Evolutionary conservation across 2,329 filamentous ascomycete genomes (phyloP).

Genomic region (Penicillium sp.): DNA sequence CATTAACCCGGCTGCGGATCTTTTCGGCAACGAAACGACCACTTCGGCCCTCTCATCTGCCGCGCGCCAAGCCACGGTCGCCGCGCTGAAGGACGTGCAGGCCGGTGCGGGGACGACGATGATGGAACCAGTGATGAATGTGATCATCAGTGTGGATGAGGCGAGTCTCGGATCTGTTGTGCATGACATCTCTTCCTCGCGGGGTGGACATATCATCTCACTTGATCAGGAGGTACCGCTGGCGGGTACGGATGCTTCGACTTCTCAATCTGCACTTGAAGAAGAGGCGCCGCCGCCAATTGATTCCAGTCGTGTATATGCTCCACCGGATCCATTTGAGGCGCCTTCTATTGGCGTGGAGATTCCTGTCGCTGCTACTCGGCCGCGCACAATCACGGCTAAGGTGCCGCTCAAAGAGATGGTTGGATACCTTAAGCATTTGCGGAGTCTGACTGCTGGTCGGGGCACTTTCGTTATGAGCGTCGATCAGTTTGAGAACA

Average conservation of each 20-base stretch:
- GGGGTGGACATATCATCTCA: conserved; percentile 72
- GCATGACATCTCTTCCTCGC: conserved; percentile 72
- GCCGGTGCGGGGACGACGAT: conserved; percentile 55
- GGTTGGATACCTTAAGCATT: conserved; percentile 87
- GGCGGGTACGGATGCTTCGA: conserved; percentile 28
- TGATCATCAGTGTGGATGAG: conserved; percentile 82
- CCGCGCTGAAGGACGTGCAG: conserved; percentile 61
- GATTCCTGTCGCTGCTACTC: conserved; percentile 34
- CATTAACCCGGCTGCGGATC: conserved; percentile 64
- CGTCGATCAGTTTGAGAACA: conserved; percentile 68
- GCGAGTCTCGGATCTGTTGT: conserved; percentile 75
- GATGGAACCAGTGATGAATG: conserved; percentile 92
- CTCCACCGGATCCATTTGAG: conserved; percentile 78
- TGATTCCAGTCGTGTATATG: conserved; percentile 74
- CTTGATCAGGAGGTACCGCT: conserved; percentile 55
- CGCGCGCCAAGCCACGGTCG: conserved; percentile 65
- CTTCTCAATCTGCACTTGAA: conserved; percentile 10
- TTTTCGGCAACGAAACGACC: conserved; percentile 66
- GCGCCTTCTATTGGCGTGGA: conserved; percentile 25
- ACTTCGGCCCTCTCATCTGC: conserved; percentile 67
- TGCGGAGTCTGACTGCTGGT: conserved; percentile 84
- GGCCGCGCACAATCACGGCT: conserved; percentile 69
- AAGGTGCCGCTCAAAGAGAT: conserved; percentile 94
- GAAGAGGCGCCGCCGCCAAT: conserved; percentile 50
- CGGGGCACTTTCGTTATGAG: conserved; percentile 75